Conservation (phyloP, 2,329 filamentous ascomycete species). For the Fusarium poae region DNA sequence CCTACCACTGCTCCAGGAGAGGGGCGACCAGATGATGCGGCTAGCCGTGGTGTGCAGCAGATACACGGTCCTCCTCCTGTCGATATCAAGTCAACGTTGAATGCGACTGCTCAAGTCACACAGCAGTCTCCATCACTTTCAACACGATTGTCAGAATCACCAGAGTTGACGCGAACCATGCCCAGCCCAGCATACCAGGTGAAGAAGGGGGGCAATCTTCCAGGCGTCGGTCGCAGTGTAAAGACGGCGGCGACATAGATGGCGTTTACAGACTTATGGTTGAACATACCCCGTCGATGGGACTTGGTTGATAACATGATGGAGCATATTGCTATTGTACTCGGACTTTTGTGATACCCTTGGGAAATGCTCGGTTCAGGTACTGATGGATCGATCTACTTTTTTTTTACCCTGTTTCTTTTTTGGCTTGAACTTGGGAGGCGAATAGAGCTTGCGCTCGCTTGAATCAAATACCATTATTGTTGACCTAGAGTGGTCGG, state of each 20-base stretch:
- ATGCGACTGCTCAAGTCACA: constrained; percentile 41
- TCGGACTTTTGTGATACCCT: constrained; percentile 57
- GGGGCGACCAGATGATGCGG: constrained; percentile 20
- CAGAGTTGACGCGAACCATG: constrained; percentile 59
- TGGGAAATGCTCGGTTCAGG: constrained; percentile 47
- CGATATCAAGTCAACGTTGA: constrained; percentile 46
- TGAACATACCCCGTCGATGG: constrained; percentile 32
- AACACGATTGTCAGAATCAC: constrained; percentile 56
- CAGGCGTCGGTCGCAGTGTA: constrained; percentile 51
- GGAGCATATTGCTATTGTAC: constrained; percentile 48
- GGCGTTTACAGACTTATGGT: constrained; percentile 15
- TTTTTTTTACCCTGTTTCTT: background rate
- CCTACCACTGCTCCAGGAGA: constrained; percentile 49
- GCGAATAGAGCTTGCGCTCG: constrained; percentile 34
- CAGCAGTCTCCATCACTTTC: constrained; percentile 49
- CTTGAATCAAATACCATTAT: constrained; percentile 24
- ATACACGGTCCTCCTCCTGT: constrained; percentile 26
- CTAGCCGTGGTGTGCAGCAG: constrained; percentile 44
- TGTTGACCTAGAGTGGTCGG: constrained; percentile 29
- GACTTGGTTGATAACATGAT: constrained; percentile 43
- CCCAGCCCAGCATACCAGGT: constrained; percentile 51
- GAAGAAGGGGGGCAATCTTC: constrained; percentile 53
- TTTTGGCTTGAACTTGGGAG: constrained; percentile 42
- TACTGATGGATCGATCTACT: constrained; percentile 40
- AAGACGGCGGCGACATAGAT: constrained; percentile 54